A percentile compares a stretch with the other conserved stretches of the same genome.
Evolutionary conservation across 1,139 yeast species (phyloP).

Genomic region (Blastobotrys buckinghamii): DNA sequence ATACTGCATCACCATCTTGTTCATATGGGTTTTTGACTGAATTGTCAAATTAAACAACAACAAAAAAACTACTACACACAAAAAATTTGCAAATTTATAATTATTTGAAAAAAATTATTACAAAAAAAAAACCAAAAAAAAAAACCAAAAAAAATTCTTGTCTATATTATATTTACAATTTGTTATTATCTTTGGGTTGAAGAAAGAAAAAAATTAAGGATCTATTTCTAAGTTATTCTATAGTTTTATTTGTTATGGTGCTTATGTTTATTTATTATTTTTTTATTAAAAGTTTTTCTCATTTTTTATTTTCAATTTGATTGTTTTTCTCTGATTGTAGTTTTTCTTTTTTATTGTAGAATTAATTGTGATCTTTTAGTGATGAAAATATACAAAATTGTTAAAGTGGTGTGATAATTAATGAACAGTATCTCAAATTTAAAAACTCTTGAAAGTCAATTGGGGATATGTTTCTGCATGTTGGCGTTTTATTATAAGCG

Average conservation of each 20-base stretch:
- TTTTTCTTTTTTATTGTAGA: not conserved
- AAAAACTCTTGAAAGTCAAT: no score
- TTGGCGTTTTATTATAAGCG: no score
- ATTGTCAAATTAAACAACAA: not conserved
- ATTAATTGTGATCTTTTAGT: not conserved
- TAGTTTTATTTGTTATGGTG: not conserved
- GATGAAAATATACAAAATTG: no score
- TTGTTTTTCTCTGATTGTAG: not conserved
- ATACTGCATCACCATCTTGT: not conserved
- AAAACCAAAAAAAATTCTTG: not conserved
- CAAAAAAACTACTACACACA: no score
- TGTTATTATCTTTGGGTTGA: no score
- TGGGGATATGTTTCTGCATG: no score
- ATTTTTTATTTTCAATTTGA: no score
- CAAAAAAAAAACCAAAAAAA: not conserved
- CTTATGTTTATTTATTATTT: constrained; percentile 2
- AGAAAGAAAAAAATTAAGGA: no score
- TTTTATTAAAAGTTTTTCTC: not conserved
- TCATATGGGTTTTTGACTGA: not conserved
- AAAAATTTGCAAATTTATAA: no score
- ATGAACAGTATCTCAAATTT: no score
- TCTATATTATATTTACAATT: not conserved
- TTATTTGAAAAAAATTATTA: no score
- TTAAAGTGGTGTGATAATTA: not conserved
- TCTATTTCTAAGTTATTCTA: not conserved